Conservation (phyloP, 2,329 filamentous ascomycete species). For the Aspergillus sp. region DNA sequence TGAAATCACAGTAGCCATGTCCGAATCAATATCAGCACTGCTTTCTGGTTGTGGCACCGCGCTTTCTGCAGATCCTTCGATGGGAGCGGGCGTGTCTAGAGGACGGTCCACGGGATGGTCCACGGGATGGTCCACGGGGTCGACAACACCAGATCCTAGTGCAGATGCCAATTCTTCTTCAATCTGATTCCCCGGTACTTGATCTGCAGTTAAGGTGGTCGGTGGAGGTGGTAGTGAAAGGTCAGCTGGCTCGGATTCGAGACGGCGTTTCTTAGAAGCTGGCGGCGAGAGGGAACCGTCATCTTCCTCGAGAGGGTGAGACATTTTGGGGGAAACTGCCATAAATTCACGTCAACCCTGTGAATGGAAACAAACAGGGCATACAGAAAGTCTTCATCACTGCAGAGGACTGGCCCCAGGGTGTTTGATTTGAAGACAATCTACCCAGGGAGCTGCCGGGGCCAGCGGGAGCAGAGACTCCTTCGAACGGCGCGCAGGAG, state of each 20-base stretch:
- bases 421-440: no score
- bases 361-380: neutral
- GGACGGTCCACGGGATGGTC: constrained; percentile 11
- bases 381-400: neutral
- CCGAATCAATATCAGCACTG: constrained; percentile 32
- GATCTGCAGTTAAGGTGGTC: constrained; percentile 20
- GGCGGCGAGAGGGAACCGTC: constrained; percentile 36
- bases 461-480: neutral
- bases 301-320: constrained; percentile 40
- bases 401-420: no score
- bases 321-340: constrained; percentile 32
- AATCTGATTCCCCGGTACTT: constrained; percentile 35
- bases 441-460: neutral
- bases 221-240: constrained; percentile 22
- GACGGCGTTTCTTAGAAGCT: constrained; percentile 45
- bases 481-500: neutral
- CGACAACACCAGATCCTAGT: constrained; percentile 33
- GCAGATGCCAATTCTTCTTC: constrained; percentile 42
- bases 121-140: constrained; percentile 24
- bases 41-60: constrained; percentile 22
- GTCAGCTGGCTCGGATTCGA: constrained; percentile 33
- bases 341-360: constrained; percentile 9
- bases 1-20: constrained; percentile 44
- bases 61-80: constrained; percentile 21
- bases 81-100: constrained; percentile 26